These are phyloP conservation scores for Stromatinia cepivora DNA, from an alignment of 2,329 filamentous ascomycete species.

Conservation along the genomic window DNA sequence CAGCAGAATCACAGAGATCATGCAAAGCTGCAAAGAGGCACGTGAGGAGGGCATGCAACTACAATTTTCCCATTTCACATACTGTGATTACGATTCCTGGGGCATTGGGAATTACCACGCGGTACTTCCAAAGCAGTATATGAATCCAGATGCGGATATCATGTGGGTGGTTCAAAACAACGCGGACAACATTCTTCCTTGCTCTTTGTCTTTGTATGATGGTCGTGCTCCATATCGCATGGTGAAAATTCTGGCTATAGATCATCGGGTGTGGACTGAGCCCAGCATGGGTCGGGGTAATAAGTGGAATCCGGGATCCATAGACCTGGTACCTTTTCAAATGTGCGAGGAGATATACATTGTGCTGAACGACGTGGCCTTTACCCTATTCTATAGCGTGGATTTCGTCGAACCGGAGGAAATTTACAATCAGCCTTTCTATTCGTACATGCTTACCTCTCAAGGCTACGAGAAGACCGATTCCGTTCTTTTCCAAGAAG, in stretches of 20 bases:
- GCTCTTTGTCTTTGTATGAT: not conserved
- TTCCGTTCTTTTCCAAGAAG: not conserved
- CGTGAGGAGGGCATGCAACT: not conserved
- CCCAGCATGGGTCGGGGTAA: not conserved
- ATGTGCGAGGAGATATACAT: constrained; percentile 14
- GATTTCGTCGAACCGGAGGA: not conserved
- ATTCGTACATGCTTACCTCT: not conserved
- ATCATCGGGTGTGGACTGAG: not conserved
- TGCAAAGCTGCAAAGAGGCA: constrained; percentile 12
- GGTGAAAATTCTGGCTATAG: constrained; percentile 6
- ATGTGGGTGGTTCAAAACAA: not conserved
- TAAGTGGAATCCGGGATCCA: not conserved
- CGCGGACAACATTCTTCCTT: not conserved
- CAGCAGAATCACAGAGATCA: constrained; percentile 11
- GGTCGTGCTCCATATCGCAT: not conserved
- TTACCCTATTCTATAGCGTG: not conserved
- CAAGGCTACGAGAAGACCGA: not conserved
- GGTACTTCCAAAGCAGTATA: constrained; percentile 14
- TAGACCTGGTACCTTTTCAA: not conserved
- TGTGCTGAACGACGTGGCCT: not conserved
- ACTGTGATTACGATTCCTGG: not conserved
- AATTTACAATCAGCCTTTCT: not conserved
- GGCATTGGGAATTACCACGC: not conserved
- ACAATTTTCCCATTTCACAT: constrained; percentile 2
- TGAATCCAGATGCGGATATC: constrained; percentile 12